phyloP scores from a whole-genome alignment of 352 stramenopile genomes.

The Phytophthora nicotianae region DNA sequence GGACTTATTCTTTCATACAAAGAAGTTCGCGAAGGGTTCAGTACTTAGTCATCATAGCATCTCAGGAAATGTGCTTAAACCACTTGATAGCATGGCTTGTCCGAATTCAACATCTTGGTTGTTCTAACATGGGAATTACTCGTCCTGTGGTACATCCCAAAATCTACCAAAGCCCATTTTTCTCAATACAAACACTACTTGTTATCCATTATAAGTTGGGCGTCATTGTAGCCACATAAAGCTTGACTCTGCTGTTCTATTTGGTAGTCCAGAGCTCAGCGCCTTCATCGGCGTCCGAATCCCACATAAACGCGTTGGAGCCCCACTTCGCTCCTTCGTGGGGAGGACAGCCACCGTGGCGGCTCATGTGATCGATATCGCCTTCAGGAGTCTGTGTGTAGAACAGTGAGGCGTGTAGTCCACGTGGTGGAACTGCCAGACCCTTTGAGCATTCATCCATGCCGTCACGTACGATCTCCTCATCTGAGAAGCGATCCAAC shows the following conservation, averaged over 20 bases:
- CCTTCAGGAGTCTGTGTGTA: conserved; percentile 82
- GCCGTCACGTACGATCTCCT: conserved; percentile 67
- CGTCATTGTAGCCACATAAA: conserved; percentile 9
- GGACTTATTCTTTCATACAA: too few species aligned
- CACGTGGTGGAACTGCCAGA: conserved; percentile 67
- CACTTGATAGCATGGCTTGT: too few species aligned
- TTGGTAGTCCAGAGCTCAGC: conserved; percentile 81
- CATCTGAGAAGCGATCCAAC: conserved; percentile 68
- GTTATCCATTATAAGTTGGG: conserved; percentile 24
- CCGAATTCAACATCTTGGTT: too few species aligned
- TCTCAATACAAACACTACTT: too few species aligned
- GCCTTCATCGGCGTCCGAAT: conserved; percentile 81
- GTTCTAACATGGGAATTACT: too few species aligned
- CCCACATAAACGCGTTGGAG: conserved; percentile 86
- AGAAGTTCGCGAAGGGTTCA: too few species aligned
- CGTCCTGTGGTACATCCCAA: too few species aligned
- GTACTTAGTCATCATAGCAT: too few species aligned
- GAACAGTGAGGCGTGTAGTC: conserved; percentile 80
- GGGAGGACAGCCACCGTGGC: conserved; percentile 79
- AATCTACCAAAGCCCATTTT: too few species aligned
- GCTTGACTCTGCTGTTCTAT: conserved; percentile 32
- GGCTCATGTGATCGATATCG: conserved; percentile 75
- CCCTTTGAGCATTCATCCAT: conserved; percentile 83
- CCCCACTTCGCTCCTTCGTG: conserved; percentile 84
- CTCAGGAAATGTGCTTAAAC: too few species aligned